Evolutionary conservation across 345 rosid genomes (phyloP), one percentile per base, ranked within the genome.

Genomic region (Populus nigra): DNA sequence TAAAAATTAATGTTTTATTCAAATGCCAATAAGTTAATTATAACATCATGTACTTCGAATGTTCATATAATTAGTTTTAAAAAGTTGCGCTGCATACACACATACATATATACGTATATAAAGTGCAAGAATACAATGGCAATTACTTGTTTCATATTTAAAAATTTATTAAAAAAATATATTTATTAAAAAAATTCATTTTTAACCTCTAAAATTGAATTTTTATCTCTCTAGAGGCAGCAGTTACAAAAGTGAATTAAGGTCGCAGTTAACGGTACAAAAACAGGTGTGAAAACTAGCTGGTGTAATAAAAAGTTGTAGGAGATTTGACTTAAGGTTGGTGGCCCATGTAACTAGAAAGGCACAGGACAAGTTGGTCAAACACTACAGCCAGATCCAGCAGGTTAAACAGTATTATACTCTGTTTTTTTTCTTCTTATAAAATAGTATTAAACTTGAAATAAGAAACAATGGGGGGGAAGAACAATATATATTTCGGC

Each of bases 251-350:
- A 31, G 67, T 29, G 5, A 38, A 45, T 45, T 7, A 71, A 68
- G 84, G 86, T 23, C 84, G 81, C 88, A 76, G 77, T 10, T 20
- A 16, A 8, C 25, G 17, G 72, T 18, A 74, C 43, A 23, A 1
- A 9, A 27, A 50, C 25, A 22, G n/a, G 38, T 18, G 22, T 70
- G 62, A 22, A 39, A 74, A 63, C 53, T 49, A 13, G 31, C 50
- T 66, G 1, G 18, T 55, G 29, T 3, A 23, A 36, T 8, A 5
- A 17, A 49, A 78, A 70, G n/a, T 45, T 8, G 25, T 11, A 18
- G 27, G 59, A 78, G 83, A 74, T 87, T 88, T 87, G 89, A 87
- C 89, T 71, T 38, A 13, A 63, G 78, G 35, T 0, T 10, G 47
- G 47, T 69, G 74, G 39, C 65, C 78, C 13, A 53, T 36, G 12